Conservation (phyloP, 2,329 filamentous ascomycete species). For the Xylariaceae sp. region DNA sequence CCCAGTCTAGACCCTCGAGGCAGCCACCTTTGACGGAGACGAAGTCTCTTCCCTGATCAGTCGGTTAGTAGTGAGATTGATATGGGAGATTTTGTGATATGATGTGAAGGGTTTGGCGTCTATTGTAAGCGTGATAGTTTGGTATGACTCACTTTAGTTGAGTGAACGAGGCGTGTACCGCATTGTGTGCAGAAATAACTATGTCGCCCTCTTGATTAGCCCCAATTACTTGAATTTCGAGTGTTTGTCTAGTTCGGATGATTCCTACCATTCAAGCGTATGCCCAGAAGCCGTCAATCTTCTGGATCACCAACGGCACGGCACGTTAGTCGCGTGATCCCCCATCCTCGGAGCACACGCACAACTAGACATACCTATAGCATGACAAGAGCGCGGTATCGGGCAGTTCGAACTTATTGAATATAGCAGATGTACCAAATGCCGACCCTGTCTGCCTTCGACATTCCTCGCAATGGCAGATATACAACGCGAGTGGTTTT, state of each 20-base stretch:
- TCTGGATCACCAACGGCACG: slow-evolving; percentile 33
- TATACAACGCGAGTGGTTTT: slow-evolving; percentile 61
- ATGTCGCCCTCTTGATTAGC: not conserved
- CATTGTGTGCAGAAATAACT: slow-evolving; percentile 65
- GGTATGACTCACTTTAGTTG: slow-evolving; percentile 45
- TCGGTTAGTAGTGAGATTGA: not conserved
- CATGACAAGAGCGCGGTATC: slow-evolving; percentile 45
- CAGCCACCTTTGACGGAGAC: slow-evolving; percentile 66
- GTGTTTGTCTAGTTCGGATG: no score
- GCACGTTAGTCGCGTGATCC: not conserved
- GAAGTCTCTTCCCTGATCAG: slow-evolving; percentile 49
- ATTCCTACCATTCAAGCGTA: slow-evolving; percentile 21
- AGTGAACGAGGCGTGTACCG: slow-evolving; percentile 62
- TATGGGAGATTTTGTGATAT: not conserved
- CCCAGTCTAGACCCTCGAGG: slow-evolving; percentile 60
- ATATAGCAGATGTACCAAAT: slow-evolving; percentile 67
- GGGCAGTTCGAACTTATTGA: slow-evolving; percentile 60
- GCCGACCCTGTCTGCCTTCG: slow-evolving; percentile 62
- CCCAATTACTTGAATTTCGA: no score
- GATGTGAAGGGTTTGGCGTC: not conserved
- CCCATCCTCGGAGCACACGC: not conserved
- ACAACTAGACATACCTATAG: slow-evolving; percentile 45
- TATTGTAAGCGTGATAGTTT: not conserved
- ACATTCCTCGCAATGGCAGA: slow-evolving; percentile 68
- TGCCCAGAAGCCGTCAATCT: slow-evolving; percentile 55